These are phyloP conservation scores for Tylopilus cervinicoccineus DNA, from an alignment of 768 basidiomycete genomes.

Conservation along the genomic window DNA sequence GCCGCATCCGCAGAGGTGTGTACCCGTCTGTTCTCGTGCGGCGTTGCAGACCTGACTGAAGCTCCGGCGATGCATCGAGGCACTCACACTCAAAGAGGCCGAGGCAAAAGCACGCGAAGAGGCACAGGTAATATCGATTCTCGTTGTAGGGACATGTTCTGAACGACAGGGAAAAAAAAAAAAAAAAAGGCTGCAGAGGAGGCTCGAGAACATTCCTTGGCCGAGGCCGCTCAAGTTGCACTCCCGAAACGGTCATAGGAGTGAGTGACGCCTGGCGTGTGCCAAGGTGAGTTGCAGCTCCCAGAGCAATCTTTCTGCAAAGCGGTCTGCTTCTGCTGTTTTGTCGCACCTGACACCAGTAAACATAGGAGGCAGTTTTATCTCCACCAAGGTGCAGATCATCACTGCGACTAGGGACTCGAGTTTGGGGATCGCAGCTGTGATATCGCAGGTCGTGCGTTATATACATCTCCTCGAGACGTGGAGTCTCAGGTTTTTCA, in stretches of 20 bases:
- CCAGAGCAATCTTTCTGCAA: no score
- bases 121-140: conserved; percentile 9
- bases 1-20: conserved; percentile 19
- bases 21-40: neutral
- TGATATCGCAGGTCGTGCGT: neutral
- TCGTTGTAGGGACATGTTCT: neutral
- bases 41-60: neutral
- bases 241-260: conserved; percentile 16
- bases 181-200: conserved; percentile 23
- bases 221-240: conserved; percentile 28
- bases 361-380: neutral
- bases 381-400: neutral
- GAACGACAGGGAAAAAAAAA: neutral
- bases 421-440: no score
- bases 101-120: conserved; percentile 18
- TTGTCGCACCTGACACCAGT: conserved; percentile 1
- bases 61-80: conserved; percentile 7
- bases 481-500: no score
- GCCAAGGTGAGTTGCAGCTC: neutral
- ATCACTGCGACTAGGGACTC: no score
- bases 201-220: conserved; percentile 27
- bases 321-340: neutral
- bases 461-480: no score
- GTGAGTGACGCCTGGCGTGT: neutral
- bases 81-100: conserved; percentile 20